Base-by-base conservation (phyloP, 2,329 filamentous ascomycete genomes). In the Aspergillus pseudoglaucus region DNA sequence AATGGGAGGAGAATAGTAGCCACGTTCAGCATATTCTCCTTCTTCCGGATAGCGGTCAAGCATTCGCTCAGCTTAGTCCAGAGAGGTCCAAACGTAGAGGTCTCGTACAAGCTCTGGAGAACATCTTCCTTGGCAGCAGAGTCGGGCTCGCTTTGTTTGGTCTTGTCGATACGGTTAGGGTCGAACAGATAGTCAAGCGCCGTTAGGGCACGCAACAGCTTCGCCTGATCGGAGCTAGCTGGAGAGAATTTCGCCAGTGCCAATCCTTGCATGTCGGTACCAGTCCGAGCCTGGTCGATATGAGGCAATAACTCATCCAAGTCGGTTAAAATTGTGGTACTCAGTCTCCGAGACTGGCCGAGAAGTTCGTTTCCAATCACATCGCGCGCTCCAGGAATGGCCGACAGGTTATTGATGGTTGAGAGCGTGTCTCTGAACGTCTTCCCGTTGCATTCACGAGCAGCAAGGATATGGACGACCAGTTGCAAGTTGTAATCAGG, bases 341-440 rank as follows among this genome's bases (percentile, higher is more conserved):
- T 95, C 23, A 98, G 75, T 44, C 82, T 75, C 59, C 91, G 87
- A 43, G 93, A 90, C 68, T 96, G 91, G 43, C 81, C 80, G 49
- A 95, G 88, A 44, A 98, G 79, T 69, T 98, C 91, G 57, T 87
- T 84, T n/a, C 93, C 93, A 65, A 98, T 97, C 9, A 89, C 79
- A 46, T 87, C 81, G 69, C 94, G 93, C 15, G 91, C 90, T 10
- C 87, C 89, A 14, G 91, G 90, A 51, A 98, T 93, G 35, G 88
- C 85, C 4, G 90, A 97, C 39, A 98, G 79, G 62, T 97, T 96
- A 73, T 95, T 97, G 75, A 98, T 95, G n/a, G 94, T 94, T 14
- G 91, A 93, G 46, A 98, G 80, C 0, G 93, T 97, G 68, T 97
- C 94, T 64, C 93, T 88, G 78, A 98, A 98, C 0, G 93, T 97